Base-by-base conservation (phyloP, 805 yeast species). In the Ogataea pini region DNA sequence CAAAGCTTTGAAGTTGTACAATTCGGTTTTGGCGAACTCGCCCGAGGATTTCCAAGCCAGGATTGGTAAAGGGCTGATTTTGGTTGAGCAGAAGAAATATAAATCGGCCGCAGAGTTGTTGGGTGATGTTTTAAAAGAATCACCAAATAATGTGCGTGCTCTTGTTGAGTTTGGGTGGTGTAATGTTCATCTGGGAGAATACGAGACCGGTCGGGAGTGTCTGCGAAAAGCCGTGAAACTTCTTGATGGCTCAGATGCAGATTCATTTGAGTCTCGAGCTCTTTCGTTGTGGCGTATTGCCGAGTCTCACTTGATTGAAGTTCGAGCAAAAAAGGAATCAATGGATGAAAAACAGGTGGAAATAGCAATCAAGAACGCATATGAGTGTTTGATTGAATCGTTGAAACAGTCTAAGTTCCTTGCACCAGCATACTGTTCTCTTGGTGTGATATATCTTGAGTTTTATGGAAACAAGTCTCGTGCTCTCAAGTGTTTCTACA, bases 401-500 rank as follows among this genome's bases (percentile, higher is more conserved):
- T 69, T 94, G 42, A 83, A 85, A 55, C 78, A 78, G 32, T 77
- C 79, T 16, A 80, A 82, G 25, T 79, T 76, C 24, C 80, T 74
- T 63, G 91, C 97, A 0, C 83, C 95, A 1, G 80, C 96, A 0
- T 94, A 83, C 62, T 83, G 97, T 0, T 76, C 89, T 1, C 69
- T 94, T 20, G 99, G 99, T 19, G 64, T 76, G 42, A 72, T 89
- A n/a, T 91, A 89, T 59, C 67, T 77, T 3, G 75, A 77, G 1
- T 70, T 76, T 49, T 82, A 75, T 50, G 67, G 72, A 8, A 96
- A 90, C 59, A 62, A 67, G 22, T 69, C 70, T 0, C 77, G 94
- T 41, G 96, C 97, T 0, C 82, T 83, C 46, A 89, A 89, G 62
- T 90, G 97, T 64, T 92, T 85, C 63, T 82, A 85, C 63, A 88